Evolutionary conservation across 208 protist species (phyloP), one percentile per base, ranked within the genome.

Genomic region (Acanthamoeba lenticulata): DNA sequence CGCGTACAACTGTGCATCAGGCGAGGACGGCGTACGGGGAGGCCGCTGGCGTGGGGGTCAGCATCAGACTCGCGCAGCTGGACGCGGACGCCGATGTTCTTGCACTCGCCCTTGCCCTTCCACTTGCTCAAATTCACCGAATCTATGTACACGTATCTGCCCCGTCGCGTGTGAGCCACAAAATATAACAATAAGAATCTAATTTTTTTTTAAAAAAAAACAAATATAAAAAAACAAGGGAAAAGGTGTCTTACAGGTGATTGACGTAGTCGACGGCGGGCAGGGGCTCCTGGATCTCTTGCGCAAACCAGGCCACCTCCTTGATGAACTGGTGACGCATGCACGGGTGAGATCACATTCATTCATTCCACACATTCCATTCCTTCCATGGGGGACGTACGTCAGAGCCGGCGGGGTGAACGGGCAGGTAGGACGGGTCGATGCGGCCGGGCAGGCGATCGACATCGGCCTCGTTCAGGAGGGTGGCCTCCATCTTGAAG

Each of bases 91-190:
- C 57, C 34, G 38, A 92, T 92, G 32, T 92, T 89, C 32, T 62
- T 67, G 21, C 49, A 47, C 13, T 47, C 44, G 60, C 86, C 62
- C 40, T 67, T 92, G 34, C 62, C 86, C 86, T 67, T 67, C 40
- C 44, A 60, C 86, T 92, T 92, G 86, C 45, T 92, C 27, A 92
- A 29, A 40, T 92, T 74, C 27, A 77, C 86, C 32, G 62, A 77
- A 6, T 92, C 86, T 55, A 77, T 47, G 86, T 92, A 92, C 57
- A 92, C 40, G 60, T 92, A 92, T 15, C 34, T 44, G 42, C 42
- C 11, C 45, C 45, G 62, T 72, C 21, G 29, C 9, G 62, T 0
- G 29, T 6, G n/a, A 69, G 60, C 5, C 19, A 69, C 19, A 34
- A 6, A 69, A 69, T 27, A 69, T 27, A 34, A 11, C 52, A 60